Base-by-base conservation (phyloP, 2,329 filamentous ascomycete species). In the Beauveria bassiana region DNA sequence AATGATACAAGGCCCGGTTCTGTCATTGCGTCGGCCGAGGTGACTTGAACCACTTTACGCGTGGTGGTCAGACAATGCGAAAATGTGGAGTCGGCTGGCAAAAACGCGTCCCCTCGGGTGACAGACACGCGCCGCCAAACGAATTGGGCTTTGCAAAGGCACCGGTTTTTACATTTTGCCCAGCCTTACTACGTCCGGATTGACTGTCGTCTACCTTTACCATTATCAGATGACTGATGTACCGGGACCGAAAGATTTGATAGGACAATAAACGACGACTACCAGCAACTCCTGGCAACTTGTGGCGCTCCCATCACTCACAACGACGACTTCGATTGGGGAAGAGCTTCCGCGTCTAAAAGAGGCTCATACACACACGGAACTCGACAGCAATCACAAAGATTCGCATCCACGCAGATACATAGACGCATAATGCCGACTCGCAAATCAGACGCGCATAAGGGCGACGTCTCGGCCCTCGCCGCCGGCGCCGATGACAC, bases 381-480 rank as follows among this genome's bases (percentile, higher is more conserved):
- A 38, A 38, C 12, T 14, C 14, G 14, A 38, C 2, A 38, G 34
- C 5, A 38, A 38, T 6, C 14, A 38, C 34, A 28, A 24, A 9
- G 7, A 34, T 6, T 18, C 10, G 20, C 28, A 40, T 12, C 14
- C 16, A 26, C 22, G 7, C 38, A 42, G 14, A 20, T 5, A 40
- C 7, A 49, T 34, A 47, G 8, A 59, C 31, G 45, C 47, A 42
- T 43, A 56, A 58, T 46, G 47, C 34, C 34, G n/a, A 14, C 45
- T 26, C 51, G 45, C 51, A 49, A 61, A 31, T 46, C 51, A 85
- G 86, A 83, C 80, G 83, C 82, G 28, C 78, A 80, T 59, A 86
- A 86, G 70, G 81, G 78, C 65, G 81, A 83, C 66, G 68, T 73
- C 31, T 61, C 69, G 47, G 75, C 75, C 64, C 75, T 73, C 64